Evolutionary conservation across 202 grass and related monocot species (phyloP).

Genomic region (Panicum hallii): DNA sequence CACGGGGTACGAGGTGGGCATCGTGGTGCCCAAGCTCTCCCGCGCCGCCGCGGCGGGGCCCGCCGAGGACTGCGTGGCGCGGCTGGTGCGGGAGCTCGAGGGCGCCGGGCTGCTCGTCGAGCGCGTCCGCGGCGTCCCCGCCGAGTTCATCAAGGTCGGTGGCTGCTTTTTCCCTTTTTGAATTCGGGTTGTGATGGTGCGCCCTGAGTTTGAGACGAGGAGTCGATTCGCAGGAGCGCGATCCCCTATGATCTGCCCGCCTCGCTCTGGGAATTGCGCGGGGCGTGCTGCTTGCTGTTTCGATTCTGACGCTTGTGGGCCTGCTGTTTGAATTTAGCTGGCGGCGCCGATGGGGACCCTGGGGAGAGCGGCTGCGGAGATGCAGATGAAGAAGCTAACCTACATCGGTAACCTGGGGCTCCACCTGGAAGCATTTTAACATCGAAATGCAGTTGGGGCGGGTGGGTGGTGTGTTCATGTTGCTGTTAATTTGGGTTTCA

Average conservation of each 20-base stretch:
- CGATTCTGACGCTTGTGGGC: slow-evolving; percentile 8
- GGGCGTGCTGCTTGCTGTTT: background rate
- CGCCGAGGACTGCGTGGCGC: slow-evolving; percentile 67
- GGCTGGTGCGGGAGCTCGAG: slow-evolving; percentile 66
- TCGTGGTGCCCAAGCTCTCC: slow-evolving; percentile 81
- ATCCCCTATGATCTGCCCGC: background rate
- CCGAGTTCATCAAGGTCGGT: slow-evolving; percentile 89
- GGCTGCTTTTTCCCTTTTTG: background rate
- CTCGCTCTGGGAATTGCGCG: background rate
- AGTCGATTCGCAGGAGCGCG: background rate
- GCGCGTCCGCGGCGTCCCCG: slow-evolving; percentile 73
- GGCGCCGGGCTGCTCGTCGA: slow-evolving; percentile 75
- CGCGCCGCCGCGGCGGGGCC: slow-evolving; percentile 28
- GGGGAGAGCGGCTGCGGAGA: slow-evolving; percentile 79
- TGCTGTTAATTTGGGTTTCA: slow-evolving; percentile 40
- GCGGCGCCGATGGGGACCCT: slow-evolving; percentile 74
- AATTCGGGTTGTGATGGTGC: background rate
- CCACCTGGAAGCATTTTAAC: background rate
- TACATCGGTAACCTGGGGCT: slow-evolving; percentile 68
- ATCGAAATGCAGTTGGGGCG: background rate
- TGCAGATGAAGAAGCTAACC: slow-evolving; percentile 94
- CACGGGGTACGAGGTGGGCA: slow-evolving; percentile 73
- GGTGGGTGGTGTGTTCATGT: slow-evolving; percentile 19
- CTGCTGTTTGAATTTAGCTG: slow-evolving; percentile 62
- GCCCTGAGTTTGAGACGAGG: background rate